phyloP scores from a whole-genome alignment of 306 rosid species.

The Lathyrus aphaca region DNA sequence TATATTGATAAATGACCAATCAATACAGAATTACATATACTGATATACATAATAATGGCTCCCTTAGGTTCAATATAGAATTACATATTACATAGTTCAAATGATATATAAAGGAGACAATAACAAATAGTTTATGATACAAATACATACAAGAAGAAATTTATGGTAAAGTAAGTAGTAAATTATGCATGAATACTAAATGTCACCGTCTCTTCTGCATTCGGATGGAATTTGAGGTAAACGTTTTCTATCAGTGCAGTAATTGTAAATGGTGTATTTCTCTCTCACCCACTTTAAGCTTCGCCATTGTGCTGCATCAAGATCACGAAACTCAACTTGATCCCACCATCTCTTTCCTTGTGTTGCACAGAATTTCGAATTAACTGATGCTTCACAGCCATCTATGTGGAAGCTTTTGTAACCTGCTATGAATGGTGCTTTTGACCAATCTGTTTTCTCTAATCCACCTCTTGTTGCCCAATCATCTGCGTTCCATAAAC shows the following conservation, averaged over 20 bases:
- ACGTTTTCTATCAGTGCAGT: constrained; percentile 70
- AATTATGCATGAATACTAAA: constrained; percentile 38
- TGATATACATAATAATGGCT: not conserved
- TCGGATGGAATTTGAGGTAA: constrained; percentile 58
- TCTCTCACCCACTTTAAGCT: constrained; percentile 76
- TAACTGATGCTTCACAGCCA: constrained; percentile 86
- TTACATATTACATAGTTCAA: constrained; percentile 12
- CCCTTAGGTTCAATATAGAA: not conserved
- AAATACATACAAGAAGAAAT: not conserved
- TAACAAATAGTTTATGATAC: not conserved
- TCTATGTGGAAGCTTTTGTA: constrained; percentile 86
- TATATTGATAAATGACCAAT: not conserved
- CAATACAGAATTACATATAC: constrained; percentile 1
- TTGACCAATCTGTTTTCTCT: constrained; percentile 94
- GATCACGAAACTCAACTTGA: constrained; percentile 65
- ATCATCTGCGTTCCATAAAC: no score
- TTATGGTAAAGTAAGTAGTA: no score
- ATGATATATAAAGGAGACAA: not conserved
- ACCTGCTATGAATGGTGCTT: constrained; percentile 82
- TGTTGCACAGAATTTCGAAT: constrained; percentile 72
- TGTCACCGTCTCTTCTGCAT: constrained; percentile 82
- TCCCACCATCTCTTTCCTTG: constrained; percentile 95
- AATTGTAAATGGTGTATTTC: constrained; percentile 86
- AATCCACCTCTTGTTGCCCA: no score
- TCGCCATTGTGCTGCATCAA: constrained; percentile 65